Evolutionary conservation across 2,329 filamentous ascomycete genomes (phyloP), one percentile per base, ranked within the genome.

Genomic region (Aspergillus pseudoterreus): DNA sequence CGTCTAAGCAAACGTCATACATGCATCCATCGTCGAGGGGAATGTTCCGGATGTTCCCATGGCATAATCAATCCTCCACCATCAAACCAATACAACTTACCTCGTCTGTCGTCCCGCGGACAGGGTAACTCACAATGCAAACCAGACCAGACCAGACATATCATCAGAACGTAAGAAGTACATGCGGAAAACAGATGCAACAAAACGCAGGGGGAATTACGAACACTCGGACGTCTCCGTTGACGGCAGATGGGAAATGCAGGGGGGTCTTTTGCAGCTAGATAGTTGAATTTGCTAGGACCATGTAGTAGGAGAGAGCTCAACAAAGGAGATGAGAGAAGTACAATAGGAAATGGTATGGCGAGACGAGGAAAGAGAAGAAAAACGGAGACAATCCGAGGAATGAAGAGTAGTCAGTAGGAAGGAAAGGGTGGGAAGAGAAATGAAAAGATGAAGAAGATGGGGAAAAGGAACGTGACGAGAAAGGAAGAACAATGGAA

Each of bases 271-370:
- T 51, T 51, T 47, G 49, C 60, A 53, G 56, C 55, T 67, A 60
- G 52, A 59, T 60, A 59, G 48, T 61, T 67, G 62, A 56, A 64
- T 64, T 67, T 58, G 61, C 65, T 67, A 65, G 57, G 56, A 60
- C 62, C 64, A 64, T 63, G 58, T 65, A 63, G 58, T 64, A 62
- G 56, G 52, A 59, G 59, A 57, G 55, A 58, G 47, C 54, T 61
- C 60, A 58, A 68, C 63, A 61, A 60, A 67, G 52, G 59, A 65
- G 59, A 67, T 53, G 60, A 65, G 60, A 65, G 59, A 63, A 60
- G 60, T 66, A 67, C 63, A 67, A 50, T 57, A 60, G 57, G 56
- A 61, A 62, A 54, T 59, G 51, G 57, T 59, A 61, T 57, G 54
- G 24, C 43, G 46, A 39, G 17, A 39, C 32, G 46, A 45, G 33